Evolutionary conservation across 345 rosid genomes (phyloP).

Genomic region (Populus tremula): DNA sequence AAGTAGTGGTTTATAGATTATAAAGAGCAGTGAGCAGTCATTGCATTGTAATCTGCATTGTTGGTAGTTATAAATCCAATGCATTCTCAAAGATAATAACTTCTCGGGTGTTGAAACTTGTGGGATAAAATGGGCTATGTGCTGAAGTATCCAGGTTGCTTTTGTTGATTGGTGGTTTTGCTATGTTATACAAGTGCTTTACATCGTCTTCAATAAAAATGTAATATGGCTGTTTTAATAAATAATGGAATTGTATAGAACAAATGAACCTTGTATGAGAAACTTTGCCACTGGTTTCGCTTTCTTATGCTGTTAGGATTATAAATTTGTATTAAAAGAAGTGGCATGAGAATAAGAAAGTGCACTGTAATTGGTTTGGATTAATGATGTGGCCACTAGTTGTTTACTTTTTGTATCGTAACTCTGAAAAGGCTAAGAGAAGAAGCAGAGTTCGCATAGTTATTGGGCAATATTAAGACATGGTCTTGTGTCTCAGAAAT

Average conservation of each 20-base stretch:
- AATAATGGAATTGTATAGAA: neutral
- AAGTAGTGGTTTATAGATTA: neutral
- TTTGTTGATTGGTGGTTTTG: neutral
- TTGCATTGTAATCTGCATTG: neutral
- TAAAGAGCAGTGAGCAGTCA: neutral
- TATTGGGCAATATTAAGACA: neutral
- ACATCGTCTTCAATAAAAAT: neutral
- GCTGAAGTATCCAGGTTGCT: neutral
- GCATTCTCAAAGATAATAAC: neutral
- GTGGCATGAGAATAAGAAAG: neutral
- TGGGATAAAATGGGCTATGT: neutral
- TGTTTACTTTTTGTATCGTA: neutral
- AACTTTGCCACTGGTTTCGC: neutral
- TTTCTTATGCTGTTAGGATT: neutral
- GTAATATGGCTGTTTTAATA: neutral
- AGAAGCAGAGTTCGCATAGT: neutral
- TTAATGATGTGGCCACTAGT: neutral
- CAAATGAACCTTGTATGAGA: neutral
- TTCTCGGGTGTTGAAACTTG: neutral
- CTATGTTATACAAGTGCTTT: neutral
- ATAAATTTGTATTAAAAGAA: neutral
- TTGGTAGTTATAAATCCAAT: neutral
- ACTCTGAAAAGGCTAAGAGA: neutral
- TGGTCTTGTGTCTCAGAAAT: neutral
- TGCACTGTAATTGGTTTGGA: neutral